A percentile compares a stretch with the other conserved stretches of the same genome.
Evolutionary conservation across 2,329 filamentous ascomycete species (phyloP).

Genomic region (Hypomyces rosellus): DNA sequence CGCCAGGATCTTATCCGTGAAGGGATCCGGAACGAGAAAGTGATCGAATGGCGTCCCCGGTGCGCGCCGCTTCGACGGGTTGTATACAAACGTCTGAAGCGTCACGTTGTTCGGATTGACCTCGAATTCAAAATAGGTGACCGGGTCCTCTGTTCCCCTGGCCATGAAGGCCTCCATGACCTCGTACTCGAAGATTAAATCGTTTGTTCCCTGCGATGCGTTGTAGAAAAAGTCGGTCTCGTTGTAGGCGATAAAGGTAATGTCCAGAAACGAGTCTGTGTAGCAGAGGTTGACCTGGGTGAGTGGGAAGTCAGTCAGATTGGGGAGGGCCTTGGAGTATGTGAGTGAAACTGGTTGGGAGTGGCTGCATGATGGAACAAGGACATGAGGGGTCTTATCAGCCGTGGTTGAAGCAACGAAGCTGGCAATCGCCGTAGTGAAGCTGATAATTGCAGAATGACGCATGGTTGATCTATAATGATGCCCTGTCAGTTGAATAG

Average conservation of each 20-base stretch:
- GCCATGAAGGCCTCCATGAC: slow-evolving; percentile 46
- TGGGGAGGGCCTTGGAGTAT: slow-evolving; percentile 37
- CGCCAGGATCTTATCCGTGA: slow-evolving; percentile 35
- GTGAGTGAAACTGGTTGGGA: slow-evolving; percentile 14
- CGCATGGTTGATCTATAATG: too few relatives aligned
- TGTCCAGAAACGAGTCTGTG: slow-evolving; percentile 30
- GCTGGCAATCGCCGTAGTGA: too few relatives aligned
- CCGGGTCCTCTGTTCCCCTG: slow-evolving; percentile 38
- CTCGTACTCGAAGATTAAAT: slow-evolving; percentile 42
- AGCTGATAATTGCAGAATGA: too few relatives aligned
- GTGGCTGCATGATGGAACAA: too few relatives aligned
- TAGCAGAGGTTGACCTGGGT: slow-evolving; percentile 44
- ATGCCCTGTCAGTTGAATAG: too few relatives aligned
- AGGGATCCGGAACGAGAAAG: slow-evolving; percentile 34
- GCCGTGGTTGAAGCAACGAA: too few relatives aligned
- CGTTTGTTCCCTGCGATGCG: slow-evolving; percentile 36
- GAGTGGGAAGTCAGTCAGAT: slow-evolving; percentile 33
- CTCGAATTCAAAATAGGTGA: slow-evolving; percentile 46
- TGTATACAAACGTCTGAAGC: slow-evolving; percentile 45
- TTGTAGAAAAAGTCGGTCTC: slow-evolving; percentile 44
- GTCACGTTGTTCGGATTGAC: slow-evolving; percentile 44
- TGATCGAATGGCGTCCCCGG: slow-evolving; percentile 37
- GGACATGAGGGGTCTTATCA: too few relatives aligned
- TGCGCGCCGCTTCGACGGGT: slow-evolving; percentile 39
- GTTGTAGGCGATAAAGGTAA: slow-evolving; percentile 39